These are phyloP conservation scores for Pyricularia pennisetigena DNA, from an alignment of 2,329 filamentous ascomycete genomes.

Conservation along the genomic window DNA sequence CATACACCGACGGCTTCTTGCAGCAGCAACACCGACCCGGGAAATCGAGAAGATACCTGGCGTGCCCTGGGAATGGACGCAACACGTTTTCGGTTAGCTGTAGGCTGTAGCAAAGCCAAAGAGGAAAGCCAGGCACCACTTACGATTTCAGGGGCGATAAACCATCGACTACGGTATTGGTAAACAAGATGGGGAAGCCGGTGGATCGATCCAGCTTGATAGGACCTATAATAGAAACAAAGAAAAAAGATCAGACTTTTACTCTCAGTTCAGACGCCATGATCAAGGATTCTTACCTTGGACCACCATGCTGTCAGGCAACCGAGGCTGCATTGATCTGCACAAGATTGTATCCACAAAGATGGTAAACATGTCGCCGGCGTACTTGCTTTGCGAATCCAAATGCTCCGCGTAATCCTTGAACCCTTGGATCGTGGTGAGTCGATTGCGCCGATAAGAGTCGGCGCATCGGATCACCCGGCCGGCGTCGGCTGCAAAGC, in stretches of 20 bases:
- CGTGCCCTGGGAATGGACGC: not conserved
- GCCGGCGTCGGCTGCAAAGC: not conserved
- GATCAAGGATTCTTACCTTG: not conserved
- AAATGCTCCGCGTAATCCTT: not conserved
- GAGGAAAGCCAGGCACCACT: not conserved
- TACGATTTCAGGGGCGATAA: not conserved
- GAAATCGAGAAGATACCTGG: not conserved
- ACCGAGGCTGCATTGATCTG: not conserved
- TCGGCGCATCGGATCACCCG: not conserved
- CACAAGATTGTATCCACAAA: not conserved
- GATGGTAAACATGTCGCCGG: not conserved
- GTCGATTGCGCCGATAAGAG: not conserved
- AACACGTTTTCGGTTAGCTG: not conserved
- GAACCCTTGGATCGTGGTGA: not conserved
- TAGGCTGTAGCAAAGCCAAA: not conserved
- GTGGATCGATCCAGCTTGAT: not conserved
- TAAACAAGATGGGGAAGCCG: not conserved
- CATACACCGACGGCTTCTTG: constrained; percentile 1
- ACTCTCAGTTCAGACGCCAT: no score
- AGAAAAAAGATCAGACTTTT: not conserved
- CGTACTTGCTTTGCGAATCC: not conserved
- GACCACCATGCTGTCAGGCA: not conserved
- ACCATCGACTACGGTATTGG: not conserved
- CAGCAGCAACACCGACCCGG: not conserved
- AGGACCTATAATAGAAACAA: not conserved